Evolutionary conservation across 2,329 filamentous ascomycete species (phyloP), one percentile per base, ranked within the genome.

Genomic region (Trichoderma simmonsii): DNA sequence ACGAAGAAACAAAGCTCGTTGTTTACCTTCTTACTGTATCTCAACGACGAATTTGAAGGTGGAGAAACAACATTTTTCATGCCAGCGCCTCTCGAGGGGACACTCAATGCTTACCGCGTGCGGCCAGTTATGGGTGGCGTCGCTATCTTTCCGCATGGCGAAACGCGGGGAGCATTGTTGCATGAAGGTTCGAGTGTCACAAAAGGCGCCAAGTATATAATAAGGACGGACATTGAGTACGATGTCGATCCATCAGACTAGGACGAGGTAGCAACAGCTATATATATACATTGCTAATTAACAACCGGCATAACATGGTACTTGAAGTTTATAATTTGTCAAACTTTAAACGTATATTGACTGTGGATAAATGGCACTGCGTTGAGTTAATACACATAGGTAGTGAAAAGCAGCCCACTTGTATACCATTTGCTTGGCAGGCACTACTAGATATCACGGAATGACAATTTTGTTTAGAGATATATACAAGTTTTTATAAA

Each of bases 1-100:
- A 83, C 82, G 0, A 86, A 86, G 34, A 89, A 86, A 75, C 90
- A 92, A 78, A 91, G 89, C 30, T 91, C 89, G 0, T 82, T 92
- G 3, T 92, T 91, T 75, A 92, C 90, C 0, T 92, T 92, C 77
- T 79, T 92, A 18, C 85, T 92, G 2, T 92, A 92, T 75, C 83
- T 92, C 2, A 92, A 92, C 64, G 90, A 92, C 73, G 90, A 93
- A 71, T 93, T 93, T 68, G 88, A 91, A 74, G 90, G 89, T 11
- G 91, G 91, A 28, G 90, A 93, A 79, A 93, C 91, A 0, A 92
- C 90, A 0, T 93, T 91, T 76, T 93, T 93, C 79, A 79, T 92
- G 5, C 91, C 91, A 0, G 89, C 87, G 5, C 83, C 86, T 0
- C 83, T 85, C 21, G 91, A 93, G 73, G 91, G 91, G 0, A 86